Evolutionary conservation across 2,329 filamentous ascomycete genomes (phyloP).

Genomic region (Meredithiella fracta): DNA sequence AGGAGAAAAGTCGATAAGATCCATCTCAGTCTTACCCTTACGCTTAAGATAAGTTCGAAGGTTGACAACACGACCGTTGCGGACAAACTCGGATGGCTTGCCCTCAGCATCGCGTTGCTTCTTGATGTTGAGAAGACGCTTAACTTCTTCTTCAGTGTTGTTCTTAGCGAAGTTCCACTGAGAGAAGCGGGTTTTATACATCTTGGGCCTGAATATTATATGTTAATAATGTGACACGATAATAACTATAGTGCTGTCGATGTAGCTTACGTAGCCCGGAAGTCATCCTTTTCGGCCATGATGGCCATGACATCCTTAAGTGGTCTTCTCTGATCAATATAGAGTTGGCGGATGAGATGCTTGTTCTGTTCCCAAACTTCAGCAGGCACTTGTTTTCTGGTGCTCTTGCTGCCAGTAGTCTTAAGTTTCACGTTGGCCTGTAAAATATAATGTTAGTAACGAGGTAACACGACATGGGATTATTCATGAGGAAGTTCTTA

Average conservation of each 20-base stretch:
- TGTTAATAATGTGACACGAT: not conserved
- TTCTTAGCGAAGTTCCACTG: constrained; percentile 40
- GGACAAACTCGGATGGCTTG: constrained; percentile 36
- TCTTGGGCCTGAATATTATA: constrained; percentile 28
- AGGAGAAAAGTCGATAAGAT: constrained; percentile 30
- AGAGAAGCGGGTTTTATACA: constrained; percentile 40
- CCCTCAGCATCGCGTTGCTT: constrained; percentile 36
- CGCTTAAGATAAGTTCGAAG: constrained; percentile 35
- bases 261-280: constrained; percentile 31
- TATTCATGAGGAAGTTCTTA: not conserved
- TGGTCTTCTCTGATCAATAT: constrained; percentile 33
- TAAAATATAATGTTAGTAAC: constrained; percentile 1
- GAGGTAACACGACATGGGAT: not conserved
- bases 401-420: constrained; percentile 8
- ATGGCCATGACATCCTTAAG: constrained; percentile 37
- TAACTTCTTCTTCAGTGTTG: constrained; percentile 37
- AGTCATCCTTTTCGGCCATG: constrained; percentile 32
- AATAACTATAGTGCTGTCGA: not conserved
- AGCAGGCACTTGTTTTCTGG: constrained; percentile 28
- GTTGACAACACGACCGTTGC: constrained; percentile 35
- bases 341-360: constrained; percentile 28
- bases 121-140: constrained; percentile 33
- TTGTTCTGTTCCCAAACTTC: constrained; percentile 34
- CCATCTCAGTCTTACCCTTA: constrained; percentile 37
- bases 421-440: not conserved